Base-by-base conservation (phyloP, 2,329 filamentous ascomycete species). In the Aspergillus aculeatus region DNA sequence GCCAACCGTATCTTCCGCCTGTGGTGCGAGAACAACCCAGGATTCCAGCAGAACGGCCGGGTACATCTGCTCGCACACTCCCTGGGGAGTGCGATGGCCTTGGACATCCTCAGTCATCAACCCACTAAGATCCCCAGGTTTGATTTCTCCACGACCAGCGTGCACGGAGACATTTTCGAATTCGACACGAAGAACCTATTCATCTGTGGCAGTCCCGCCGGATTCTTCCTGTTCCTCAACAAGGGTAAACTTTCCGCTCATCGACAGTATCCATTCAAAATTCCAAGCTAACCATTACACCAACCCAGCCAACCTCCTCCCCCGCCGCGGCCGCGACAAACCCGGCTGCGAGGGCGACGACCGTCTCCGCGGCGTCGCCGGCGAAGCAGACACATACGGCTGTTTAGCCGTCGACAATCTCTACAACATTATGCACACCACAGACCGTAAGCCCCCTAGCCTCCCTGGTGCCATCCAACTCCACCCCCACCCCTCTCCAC, bases 11-110 rank as follows among this genome's bases (percentile, higher is more conserved):
- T 99, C n/a, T 98, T 96, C 73, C 86, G 90, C 19, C 83, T 98
- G 1, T 99, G 95, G 95, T 97, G 93, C 71, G 84, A 84, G 50
- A 97, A 98, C 72, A 98, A 99, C 64, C 90, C 92, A 0, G 90
- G 88, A 0, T 99, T 99, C 69, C 81, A 88, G 10, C 82, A 90
- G 21, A 82, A 86, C 61, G 95, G 95, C 6, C 88, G 91, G 9
- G 92, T 98, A 1, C 95, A 99, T 75, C 79, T 99, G 5, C 89
- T 99, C 62, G 95, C 90, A 0, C 95, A 99, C 73, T 97, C 93
- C 0, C 83, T 99, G 0, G 95, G 95, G 11, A 96, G 91, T 66
- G 92, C 92, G 44, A 98, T 99, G 91, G 89, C 93, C 2, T 80
- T 97, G 41, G 95, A 99, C 66, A 89, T 98, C 35, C 81, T 99